phyloP scores from a whole-genome alignment of 805 yeast species.

The Tetrapisispora arboricola region DNA sequence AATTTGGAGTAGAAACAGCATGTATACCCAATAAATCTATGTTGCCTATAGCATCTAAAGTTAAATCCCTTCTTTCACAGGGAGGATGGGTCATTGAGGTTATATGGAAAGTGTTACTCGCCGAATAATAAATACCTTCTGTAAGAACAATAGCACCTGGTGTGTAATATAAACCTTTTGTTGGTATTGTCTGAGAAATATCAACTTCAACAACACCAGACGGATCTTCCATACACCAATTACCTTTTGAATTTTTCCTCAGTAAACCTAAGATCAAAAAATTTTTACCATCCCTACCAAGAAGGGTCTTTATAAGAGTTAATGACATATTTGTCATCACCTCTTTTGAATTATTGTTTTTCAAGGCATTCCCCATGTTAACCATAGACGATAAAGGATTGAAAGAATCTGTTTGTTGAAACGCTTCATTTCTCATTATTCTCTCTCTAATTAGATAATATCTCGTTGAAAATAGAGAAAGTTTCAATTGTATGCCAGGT shows the following conservation, averaged over 20 bases:
- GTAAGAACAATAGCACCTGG: constrained; percentile 72
- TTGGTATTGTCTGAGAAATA: constrained; percentile 48
- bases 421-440: constrained; percentile 62
- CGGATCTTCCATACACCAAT: constrained; percentile 72
- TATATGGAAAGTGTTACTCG: constrained; percentile 59
- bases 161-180: constrained; percentile 52
- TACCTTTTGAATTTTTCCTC: constrained; percentile 50
- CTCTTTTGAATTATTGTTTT: constrained; percentile 2
- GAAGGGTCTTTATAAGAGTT: constrained; percentile 68
- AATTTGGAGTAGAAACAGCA: constrained; percentile 23
- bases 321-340: constrained; percentile 28
- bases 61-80: constrained; percentile 58
- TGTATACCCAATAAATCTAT: constrained; percentile 56
- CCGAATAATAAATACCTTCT: constrained; percentile 75
- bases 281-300: constrained; percentile 72
- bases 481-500: constrained; percentile 23
- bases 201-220: constrained; percentile 66
- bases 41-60: constrained; percentile 67
- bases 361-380: constrained; percentile 15
- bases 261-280: constrained; percentile 75
- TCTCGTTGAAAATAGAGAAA: constrained; percentile 41
- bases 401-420: constrained; percentile 36
- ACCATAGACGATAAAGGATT: constrained; percentile 30
- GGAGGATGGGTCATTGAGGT: constrained; percentile 79
- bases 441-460: constrained; percentile 60